Evolutionary conservation across 192 early-diverging fungal species (phyloP).

Genomic region (Linnemannia hyalina): DNA sequence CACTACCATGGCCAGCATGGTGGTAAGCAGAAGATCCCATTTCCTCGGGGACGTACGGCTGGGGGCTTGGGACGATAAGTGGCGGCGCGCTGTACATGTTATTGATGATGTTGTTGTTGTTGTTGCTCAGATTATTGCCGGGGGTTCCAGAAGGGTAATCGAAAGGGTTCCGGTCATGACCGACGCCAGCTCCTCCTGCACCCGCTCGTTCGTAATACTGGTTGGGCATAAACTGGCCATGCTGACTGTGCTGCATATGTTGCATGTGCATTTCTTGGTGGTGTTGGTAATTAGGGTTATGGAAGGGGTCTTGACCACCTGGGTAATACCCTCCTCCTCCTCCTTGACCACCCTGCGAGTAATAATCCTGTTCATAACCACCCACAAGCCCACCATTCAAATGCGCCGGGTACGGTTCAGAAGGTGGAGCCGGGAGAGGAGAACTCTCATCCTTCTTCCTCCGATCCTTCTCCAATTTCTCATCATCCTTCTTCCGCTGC

Average conservation of each 20-base stretch:
- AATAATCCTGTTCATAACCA: not conserved
- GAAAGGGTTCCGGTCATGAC: constrained; percentile 18
- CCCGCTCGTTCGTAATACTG: constrained; percentile 10
- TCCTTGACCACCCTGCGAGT: not conserved
- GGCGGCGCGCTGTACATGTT: not conserved
- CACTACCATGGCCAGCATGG: not conserved
- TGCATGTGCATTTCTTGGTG: not conserved
- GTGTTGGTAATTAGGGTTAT: constrained; percentile 18
- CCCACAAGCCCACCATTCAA: not conserved
- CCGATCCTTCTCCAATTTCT: constrained; percentile 21
- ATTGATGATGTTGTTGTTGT: too few species aligned
- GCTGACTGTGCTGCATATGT: not conserved
- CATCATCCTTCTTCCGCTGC: constrained; percentile 22
- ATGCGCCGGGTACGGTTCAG: constrained; percentile 3
- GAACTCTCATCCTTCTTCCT: constrained; percentile 8
- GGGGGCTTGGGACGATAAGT: not conserved
- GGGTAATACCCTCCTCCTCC: not conserved
- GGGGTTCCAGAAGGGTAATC: not conserved
- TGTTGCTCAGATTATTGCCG: not conserved
- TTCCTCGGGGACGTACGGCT: constrained; percentile 26
- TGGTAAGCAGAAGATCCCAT: constrained; percentile 20
- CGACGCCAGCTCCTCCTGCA: not conserved
- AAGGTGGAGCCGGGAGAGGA: not conserved
- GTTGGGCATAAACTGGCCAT: not conserved
- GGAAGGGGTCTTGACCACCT: constrained; percentile 28